Evolutionary conservation across 345 rosid genomes (phyloP).

Genomic region (Kernera saxatilis): DNA sequence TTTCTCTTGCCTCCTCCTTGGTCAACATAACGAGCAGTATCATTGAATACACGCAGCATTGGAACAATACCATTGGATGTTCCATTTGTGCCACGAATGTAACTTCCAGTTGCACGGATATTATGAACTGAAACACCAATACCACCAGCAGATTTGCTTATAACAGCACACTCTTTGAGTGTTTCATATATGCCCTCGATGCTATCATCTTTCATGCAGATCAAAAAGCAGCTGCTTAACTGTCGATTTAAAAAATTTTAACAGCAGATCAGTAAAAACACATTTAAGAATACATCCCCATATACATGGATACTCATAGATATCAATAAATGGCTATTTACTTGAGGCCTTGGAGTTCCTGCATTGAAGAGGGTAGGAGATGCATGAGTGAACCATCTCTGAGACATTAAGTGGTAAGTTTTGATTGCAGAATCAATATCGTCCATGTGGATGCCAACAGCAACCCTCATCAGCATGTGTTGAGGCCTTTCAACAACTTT

Average conservation of each 20-base stretch:
- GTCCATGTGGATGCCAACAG: slow-evolving; percentile 81
- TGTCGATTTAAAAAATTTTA: slow-evolving; percentile 19
- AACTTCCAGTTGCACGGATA: background rate
- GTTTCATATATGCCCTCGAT: slow-evolving; percentile 93
- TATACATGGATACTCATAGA: background rate
- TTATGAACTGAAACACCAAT: slow-evolving; percentile 78
- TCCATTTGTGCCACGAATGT: slow-evolving; percentile 64
- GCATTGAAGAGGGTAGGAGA: slow-evolving; percentile 92
- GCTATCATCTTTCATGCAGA: slow-evolving; percentile 93
- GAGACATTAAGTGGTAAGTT: slow-evolving; percentile 92
- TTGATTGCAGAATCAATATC: slow-evolving; percentile 65
- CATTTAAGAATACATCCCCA: background rate
- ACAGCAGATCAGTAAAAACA: background rate
- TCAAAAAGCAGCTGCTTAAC: slow-evolving; percentile 87
- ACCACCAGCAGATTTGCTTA: slow-evolving; percentile 94
- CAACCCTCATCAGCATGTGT: slow-evolving; percentile 94
- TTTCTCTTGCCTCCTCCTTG: slow-evolving; percentile 26
- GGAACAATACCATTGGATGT: slow-evolving; percentile 79
- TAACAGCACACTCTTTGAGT: slow-evolving; percentile 89
- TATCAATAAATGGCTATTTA: slow-evolving; percentile 12
- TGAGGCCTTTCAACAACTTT: slow-evolving; percentile 87
- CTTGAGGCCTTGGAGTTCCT: slow-evolving; percentile 89
- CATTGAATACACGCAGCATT: slow-evolving; percentile 29
- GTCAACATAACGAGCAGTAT: slow-evolving; percentile 24
- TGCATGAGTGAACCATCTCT: slow-evolving; percentile 95